Evolutionary conservation across 2,329 filamentous ascomycete genomes (phyloP), one percentile per base, ranked within the genome.

Genomic region (Fusarium paranaense): DNA sequence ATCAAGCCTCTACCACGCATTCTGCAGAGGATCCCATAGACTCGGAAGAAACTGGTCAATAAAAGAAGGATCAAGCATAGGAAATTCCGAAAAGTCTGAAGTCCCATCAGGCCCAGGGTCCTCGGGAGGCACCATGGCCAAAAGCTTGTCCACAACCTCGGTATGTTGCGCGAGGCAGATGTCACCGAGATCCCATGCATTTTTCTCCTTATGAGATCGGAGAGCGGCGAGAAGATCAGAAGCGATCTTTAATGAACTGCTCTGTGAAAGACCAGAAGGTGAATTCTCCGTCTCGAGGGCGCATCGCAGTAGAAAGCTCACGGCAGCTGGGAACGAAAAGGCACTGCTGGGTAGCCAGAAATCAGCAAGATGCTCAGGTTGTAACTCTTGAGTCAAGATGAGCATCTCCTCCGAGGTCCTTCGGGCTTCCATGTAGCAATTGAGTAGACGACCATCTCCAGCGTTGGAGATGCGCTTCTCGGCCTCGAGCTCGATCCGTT

Each of bases 311-410:
- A 89, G 77, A 42, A 89, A 88, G 45, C 85, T 88, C 16, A 86
- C 84, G 0, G 88, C 86, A 2, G 86, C 85, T 0, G 86, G 83
- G n/a, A 88, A 83, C 1, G 84, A 81, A 64, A 87, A 89, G 0
- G 86, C 83, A 40, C 82, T 82, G 4, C 85, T 81, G 0, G 87
- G 83, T 2, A 88, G 79, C 87, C 87, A 89, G 66, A 88, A 89
- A 57, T 86, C 87, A 4, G 81, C 79, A 0, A 88, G 78, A 18
- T 88, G 85, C 1, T 80, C 62, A 6, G 82, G 80, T 5, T 82
- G 78, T 0, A 89, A 76, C 54, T 88, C 86, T 52, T 86, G 86
- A 0, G 86, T 81, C 3, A 89, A 74, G 6, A 85, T 79, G 0
- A 88, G 82, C 18, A 89, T 87, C 2, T 88, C 86, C 66, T 89